Conservation (phyloP, 2,329 filamentous ascomycete genomes). For the Colletotrichum graminicola region DNA sequence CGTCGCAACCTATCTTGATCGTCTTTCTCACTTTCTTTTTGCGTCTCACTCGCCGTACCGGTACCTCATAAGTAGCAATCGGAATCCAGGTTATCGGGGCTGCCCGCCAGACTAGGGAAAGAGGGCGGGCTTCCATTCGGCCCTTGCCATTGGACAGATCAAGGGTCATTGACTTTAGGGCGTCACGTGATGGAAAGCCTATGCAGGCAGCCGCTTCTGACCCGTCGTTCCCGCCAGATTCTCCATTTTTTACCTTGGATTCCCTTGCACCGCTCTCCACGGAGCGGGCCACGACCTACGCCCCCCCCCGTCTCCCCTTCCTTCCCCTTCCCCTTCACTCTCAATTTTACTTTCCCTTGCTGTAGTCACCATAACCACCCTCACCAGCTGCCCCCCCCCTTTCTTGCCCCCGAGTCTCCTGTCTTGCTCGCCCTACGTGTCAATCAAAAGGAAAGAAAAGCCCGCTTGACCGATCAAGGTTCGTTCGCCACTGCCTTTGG, state of each 20-base stretch:
- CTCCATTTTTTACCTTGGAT: conserved; percentile 37
- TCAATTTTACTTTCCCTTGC: not conserved
- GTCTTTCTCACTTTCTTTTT: not conserved
- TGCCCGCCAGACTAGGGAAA: not conserved
- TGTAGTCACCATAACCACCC: not conserved
- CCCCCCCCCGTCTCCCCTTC: too few species aligned
- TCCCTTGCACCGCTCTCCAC: conserved; percentile 32
- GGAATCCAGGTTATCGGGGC: conserved; percentile 6
- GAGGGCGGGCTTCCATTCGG: not conserved
- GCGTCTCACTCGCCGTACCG: not conserved
- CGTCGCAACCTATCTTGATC: not conserved
- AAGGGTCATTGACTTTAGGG: conserved; percentile 29
- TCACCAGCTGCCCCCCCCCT: not conserved
- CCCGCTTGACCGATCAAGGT: conserved; percentile 27
- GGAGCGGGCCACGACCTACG: not conserved
- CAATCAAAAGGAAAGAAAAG: conserved; percentile 9
- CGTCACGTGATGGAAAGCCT: conserved; percentile 31
- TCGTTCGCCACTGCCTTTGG: not conserved
- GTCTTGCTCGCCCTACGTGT: not conserved
- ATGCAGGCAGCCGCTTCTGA: conserved; percentile 41
- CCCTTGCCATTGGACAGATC: conserved; percentile 28
- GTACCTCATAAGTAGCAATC: not conserved
- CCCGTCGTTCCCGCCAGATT: conserved; percentile 38
- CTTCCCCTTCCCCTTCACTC: too few species aligned
- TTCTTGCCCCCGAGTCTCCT: not conserved